Conservation (phyloP, 441 rosid species). For the Lepidium campestre region DNA sequence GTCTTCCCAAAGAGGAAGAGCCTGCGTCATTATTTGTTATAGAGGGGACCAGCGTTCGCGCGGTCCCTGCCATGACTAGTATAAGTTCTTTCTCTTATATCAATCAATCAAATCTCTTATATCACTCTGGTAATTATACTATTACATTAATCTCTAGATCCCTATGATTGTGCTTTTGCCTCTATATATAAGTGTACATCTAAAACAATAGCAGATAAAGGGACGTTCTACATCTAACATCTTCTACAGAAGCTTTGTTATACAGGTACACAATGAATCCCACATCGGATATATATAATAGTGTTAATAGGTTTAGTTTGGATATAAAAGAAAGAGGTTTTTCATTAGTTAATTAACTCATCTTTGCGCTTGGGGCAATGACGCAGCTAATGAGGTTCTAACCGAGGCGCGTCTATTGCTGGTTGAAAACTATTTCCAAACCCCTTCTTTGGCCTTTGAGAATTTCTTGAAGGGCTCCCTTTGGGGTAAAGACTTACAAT, state of each 20-base stretch:
- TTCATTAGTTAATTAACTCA: neutral
- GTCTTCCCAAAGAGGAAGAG: constrained; percentile 34
- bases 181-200: too few species aligned
- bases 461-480: too few species aligned
- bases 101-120: too few species aligned
- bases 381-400: constrained; percentile 63
- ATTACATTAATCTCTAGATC: too few species aligned
- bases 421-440: constrained; percentile 85
- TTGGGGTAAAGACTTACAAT: too few species aligned
- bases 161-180: too few species aligned
- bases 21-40: constrained; percentile 57
- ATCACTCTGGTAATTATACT: too few species aligned
- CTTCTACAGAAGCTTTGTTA: neutral
- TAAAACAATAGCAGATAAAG: too few species aligned
- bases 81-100: too few species aligned
- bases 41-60: neutral
- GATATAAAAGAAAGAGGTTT: neutral
- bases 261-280: neutral
- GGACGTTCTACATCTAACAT: too few species aligned
- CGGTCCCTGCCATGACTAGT: too few species aligned
- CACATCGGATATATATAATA: neutral
- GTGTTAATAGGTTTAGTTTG: neutral
- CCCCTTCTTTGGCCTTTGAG: constrained; percentile 52
- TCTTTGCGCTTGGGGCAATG: constrained; percentile 71
- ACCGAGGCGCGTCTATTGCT: constrained; percentile 82